Percentiles rank a stretch among this genome's conserved stretches.
phyloP scores from a whole-genome alignment of 2,329 filamentous ascomycete species.

The Orbilia quercus region DNA sequence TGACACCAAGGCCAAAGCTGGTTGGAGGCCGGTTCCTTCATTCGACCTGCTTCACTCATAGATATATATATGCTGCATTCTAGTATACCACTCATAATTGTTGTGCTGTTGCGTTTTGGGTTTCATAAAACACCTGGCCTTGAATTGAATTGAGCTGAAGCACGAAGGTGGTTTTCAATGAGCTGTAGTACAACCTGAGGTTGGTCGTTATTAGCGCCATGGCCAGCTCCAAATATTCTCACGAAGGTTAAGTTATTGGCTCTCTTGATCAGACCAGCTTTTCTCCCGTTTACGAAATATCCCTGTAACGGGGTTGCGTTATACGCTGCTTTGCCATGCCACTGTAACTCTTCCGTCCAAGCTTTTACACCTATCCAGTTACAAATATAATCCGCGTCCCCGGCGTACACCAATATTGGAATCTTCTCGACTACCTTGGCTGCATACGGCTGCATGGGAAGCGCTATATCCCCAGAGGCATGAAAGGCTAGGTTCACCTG shows the following conservation, averaged over 20 bases:
- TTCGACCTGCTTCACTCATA: too few relatives aligned
- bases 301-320: constrained; percentile 76
- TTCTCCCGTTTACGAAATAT: constrained; percentile 71
- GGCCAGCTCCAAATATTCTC: constrained; percentile 71
- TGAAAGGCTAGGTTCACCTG: constrained; percentile 98
- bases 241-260: constrained; percentile 95
- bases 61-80: too few relatives aligned
- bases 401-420: constrained; percentile 72
- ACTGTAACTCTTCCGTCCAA: constrained; percentile 93
- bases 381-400: constrained; percentile 78
- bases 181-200: neutral
- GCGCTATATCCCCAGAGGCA: constrained; percentile 78
- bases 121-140: too few relatives aligned
- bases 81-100: too few relatives aligned
- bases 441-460: constrained; percentile 1
- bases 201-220: neutral
- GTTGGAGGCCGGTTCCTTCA: too few relatives aligned
- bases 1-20: too few relatives aligned
- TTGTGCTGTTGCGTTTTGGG: too few relatives aligned
- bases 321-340: constrained; percentile 85
- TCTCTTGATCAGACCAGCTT: constrained; percentile 81
- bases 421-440: constrained; percentile 73
- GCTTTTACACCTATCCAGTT: constrained; percentile 99
- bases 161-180: neutral
- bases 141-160: too few relatives aligned